Percentiles rank a stretch among this genome's conserved stretches.
phyloP scores from a whole-genome alignment of 768 basidiomycete genomes.

The Multifurca ochricompacta region DNA sequence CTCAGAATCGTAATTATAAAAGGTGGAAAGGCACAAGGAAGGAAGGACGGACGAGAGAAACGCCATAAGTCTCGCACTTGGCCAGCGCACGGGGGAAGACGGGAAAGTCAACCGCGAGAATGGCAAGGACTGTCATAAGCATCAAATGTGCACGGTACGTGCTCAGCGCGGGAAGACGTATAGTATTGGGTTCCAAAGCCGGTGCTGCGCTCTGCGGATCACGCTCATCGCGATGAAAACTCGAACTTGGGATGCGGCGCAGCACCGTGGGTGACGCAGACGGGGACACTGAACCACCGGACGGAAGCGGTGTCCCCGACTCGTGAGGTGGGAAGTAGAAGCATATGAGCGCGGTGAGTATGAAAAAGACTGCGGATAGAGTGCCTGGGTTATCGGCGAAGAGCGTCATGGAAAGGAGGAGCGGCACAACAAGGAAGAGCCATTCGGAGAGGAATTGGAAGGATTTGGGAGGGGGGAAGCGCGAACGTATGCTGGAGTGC shows the following conservation, averaged over 20 bases:
- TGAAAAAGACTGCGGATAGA: constrained; percentile 43
- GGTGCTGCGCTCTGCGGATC: background rate
- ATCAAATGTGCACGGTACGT: constrained; percentile 93
- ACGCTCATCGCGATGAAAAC: constrained; percentile 6
- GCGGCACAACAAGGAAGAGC: constrained; percentile 60
- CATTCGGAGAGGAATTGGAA: constrained; percentile 52
- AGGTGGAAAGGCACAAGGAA: background rate
- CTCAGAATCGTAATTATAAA: background rate
- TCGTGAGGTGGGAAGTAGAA: constrained; percentile 37
- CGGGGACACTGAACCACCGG: constrained; percentile 27
- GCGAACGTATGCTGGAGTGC: constrained; percentile 51
- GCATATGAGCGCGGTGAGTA: constrained; percentile 37
- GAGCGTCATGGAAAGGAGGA: constrained; percentile 76
- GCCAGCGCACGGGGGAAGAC: constrained; percentile 83
- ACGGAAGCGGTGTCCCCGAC: constrained; percentile 46
- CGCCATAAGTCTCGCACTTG: constrained; percentile 92
- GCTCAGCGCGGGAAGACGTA: constrained; percentile 69
- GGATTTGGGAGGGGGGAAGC: constrained; percentile 34
- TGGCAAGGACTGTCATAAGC: constrained; percentile 82
- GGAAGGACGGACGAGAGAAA: constrained; percentile 65
- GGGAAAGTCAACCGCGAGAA: constrained; percentile 93
- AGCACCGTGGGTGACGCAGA: constrained; percentile 17
- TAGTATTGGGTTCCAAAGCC: constrained; percentile 3
- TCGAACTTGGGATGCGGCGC: background rate
- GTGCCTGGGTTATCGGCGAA: constrained; percentile 51